Conservation (phyloP, 208 protist genomes). For the Trypanosoma avium region DNA sequence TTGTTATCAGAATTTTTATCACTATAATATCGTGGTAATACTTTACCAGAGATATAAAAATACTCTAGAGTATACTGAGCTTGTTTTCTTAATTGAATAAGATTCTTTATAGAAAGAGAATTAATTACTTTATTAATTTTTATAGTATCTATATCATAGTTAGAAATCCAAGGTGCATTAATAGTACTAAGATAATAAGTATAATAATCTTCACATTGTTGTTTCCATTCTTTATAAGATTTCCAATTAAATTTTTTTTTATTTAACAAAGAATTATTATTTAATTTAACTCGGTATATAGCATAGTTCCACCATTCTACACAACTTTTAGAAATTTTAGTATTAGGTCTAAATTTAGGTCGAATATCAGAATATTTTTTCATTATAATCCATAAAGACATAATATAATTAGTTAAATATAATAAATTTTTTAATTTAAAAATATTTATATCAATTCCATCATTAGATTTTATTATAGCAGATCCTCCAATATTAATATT, state of each 20-base stretch:
- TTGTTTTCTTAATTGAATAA: constrained; percentile 27
- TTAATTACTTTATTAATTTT: not conserved
- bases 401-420: not conserved
- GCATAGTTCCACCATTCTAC: constrained; percentile 19
- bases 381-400: not conserved
- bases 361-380: not conserved
- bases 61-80: constrained; percentile 17
- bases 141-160: not conserved
- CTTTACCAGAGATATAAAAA: constrained; percentile 8
- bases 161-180: constrained; percentile 16
- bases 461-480: not conserved
- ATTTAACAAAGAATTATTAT: not conserved
- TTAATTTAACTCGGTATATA: constrained; percentile 3
- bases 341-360: constrained; percentile 13
- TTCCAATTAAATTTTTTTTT: constrained; percentile 33
- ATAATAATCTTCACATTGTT: constrained; percentile 35
- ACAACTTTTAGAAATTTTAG: not conserved
- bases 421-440: constrained; percentile 5
- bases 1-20: constrained; percentile 5
- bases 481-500: not conserved
- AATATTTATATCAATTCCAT: not conserved
- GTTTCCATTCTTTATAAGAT: constrained; percentile 33
- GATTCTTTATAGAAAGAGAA: constrained; percentile 23
- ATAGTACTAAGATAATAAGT: constrained; percentile 17
- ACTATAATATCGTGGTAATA: constrained; percentile 20